Base-by-base conservation (phyloP, 1,139 yeast genomes). In the Yamadazyma sp. region DNA sequence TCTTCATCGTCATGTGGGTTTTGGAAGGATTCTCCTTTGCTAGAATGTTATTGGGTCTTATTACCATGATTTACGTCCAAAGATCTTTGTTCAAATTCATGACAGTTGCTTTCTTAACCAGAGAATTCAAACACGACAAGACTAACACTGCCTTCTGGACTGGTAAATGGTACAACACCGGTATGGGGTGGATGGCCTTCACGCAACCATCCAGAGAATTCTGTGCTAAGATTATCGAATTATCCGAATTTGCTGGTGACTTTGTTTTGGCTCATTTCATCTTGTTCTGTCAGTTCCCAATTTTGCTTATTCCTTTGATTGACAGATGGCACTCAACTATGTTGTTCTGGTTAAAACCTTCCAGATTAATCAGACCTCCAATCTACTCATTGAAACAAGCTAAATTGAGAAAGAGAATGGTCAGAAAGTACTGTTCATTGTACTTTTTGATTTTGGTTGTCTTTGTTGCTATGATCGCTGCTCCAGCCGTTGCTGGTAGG, bases 71-170 rank as follows among this genome's bases (percentile, higher is more conserved):
- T 51, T 87, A 91, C 68, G 72, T 87, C 56, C 96, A 94, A 76
- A 83, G 98, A 73, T 69, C 85, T 41, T 66, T 92, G 51, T 87
- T 92, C 79, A 89, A 92, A 75, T 65, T 87, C 56, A 73, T 92
- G 75, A 87, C 96, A 15, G 70, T 85, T 42, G 67, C 79, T 51
- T 71, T 83, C 69, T 77, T 92, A 62, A 91, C 98, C 39, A 84
- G 99, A 75, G 99, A 92, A 71, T 91, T 89, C 75, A 92, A 91
- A 81, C 91, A 88, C 57, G 98, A 94, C 67, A 91, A 86, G 62
- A 78, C 98, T 33, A 92, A 92, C 72, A 84, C 95, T 55, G 98
- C 98, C 22, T 92, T 95, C 92, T 92, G 99, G 99, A 86, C 96
- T 47, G 99, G 99, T 77, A 91, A 91, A 69, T 92, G 99, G 99